Evolutionary conservation across 305 asterid genomes (phyloP).

Genomic region (Plantago rigida): DNA sequence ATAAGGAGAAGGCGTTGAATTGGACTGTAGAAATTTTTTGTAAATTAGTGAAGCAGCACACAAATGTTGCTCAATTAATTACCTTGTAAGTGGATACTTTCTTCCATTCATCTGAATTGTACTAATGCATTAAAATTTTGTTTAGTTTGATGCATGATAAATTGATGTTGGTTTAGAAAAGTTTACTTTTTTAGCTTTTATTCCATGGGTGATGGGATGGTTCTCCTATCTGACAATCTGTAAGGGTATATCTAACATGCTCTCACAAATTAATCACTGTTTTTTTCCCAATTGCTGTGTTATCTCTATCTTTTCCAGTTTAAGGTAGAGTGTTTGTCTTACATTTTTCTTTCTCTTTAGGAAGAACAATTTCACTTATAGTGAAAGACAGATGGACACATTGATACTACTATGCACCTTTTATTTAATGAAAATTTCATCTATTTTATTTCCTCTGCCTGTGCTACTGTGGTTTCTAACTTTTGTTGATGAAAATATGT

Average conservation of each 20-base stretch:
- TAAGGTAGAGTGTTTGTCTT: slow-evolving; percentile 16
- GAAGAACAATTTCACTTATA: slow-evolving; percentile 11
- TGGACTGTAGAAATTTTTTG: slow-evolving; percentile 85
- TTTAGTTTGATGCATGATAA: slow-evolving; percentile 8
- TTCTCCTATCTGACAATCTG: slow-evolving; percentile 4
- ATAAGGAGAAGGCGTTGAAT: slow-evolving; percentile 91
- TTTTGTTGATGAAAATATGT: slow-evolving; percentile 24
- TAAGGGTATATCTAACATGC: slow-evolving; percentile 11
- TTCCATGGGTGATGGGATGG: slow-evolving; percentile 2
- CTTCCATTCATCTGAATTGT: slow-evolving; percentile 23
- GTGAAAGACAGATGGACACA: slow-evolving; percentile 17
- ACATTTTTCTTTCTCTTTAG: slow-evolving; percentile 9
- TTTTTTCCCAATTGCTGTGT: neutral
- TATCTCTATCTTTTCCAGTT: slow-evolving; percentile 11
- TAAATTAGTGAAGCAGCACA: slow-evolving; percentile 85
- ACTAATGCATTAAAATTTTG: slow-evolving; percentile 15
- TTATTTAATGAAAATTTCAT: slow-evolving; percentile 6
- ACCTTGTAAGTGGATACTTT: slow-evolving; percentile 52
- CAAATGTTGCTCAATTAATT: slow-evolving; percentile 73
- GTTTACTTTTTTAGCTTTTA: slow-evolving; percentile 4
- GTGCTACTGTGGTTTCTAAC: slow-evolving; percentile 13
- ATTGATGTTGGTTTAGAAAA: slow-evolving; percentile 2
- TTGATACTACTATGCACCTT: slow-evolving; percentile 4
- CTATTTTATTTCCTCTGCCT: slow-evolving; percentile 15
- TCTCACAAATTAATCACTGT: slow-evolving; percentile 17